Evolutionary conservation across 2,329 filamentous ascomycete genomes (phyloP).

Genomic region (Aspergillus ustus): DNA sequence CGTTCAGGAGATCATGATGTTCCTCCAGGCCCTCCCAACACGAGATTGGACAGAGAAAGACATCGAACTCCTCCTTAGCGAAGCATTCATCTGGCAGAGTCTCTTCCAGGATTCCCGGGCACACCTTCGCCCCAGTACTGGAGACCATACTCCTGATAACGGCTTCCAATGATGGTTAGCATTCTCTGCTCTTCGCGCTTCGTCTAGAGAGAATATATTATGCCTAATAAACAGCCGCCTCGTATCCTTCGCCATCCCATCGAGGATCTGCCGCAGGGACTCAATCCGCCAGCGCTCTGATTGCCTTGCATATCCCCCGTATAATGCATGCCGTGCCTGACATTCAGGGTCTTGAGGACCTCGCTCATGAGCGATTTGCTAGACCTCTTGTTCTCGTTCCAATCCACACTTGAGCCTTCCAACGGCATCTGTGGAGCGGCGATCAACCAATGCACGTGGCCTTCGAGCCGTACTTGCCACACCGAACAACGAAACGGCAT

Average conservation of each 20-base stretch:
- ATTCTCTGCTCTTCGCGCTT: conserved; percentile 50
- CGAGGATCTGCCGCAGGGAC: neutral
- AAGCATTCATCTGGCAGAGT: conserved; percentile 99
- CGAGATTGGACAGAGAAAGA: conserved; percentile 97
- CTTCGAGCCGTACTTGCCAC: neutral
- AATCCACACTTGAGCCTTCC: neutral
- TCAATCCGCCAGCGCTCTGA: neutral
- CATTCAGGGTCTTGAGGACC: neutral
- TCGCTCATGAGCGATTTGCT: neutral
- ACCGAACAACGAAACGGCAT: neutral
- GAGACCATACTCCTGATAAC: conserved; percentile 39
- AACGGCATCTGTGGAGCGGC: neutral
- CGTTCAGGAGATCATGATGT: conserved; percentile 97
- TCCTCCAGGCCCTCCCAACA: conserved; percentile 90
- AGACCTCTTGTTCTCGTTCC: neutral
- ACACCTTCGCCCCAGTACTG: conserved; percentile 63
- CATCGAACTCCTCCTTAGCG: conserved; percentile 90
- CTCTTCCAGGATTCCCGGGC: conserved; percentile 93
- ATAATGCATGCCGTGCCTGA: neutral
- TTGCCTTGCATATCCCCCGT: neutral
- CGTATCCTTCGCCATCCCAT: neutral
- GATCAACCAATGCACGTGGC: neutral
- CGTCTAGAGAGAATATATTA: neutral
- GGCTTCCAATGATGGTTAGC: conserved; percentile 36
- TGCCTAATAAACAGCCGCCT: neutral